Percentiles rank a stretch among this genome's conserved stretches.
phyloP scores from a whole-genome alignment of 176 grass and related monocot genomes.

The Eleusine indica region DNA sequence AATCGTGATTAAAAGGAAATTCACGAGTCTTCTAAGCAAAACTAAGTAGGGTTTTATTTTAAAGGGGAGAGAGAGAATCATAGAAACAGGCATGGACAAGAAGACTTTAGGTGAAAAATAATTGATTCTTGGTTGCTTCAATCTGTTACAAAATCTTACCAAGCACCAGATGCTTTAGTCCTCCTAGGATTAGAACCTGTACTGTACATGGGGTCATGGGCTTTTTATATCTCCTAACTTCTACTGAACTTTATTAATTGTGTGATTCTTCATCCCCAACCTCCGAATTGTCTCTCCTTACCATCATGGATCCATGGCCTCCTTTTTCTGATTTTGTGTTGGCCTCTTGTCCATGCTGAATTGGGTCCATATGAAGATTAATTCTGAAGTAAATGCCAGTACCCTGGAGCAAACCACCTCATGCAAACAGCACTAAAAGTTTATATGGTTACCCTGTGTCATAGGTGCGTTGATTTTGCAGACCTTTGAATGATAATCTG shows the following conservation, averaged over 20 bases:
- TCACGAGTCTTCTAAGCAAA: constrained; percentile 13
- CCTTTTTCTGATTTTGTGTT: neutral
- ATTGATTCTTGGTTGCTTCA: neutral
- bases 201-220: neutral
- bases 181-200: constrained; percentile 2
- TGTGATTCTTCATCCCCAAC: neutral
- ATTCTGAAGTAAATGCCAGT: neutral
- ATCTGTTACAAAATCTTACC: too few species aligned
- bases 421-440: neutral
- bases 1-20: neutral
- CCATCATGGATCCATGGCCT: neutral
- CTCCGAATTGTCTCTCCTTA: neutral
- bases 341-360: neutral
- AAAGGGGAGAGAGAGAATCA: neutral
- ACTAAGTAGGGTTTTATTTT: neutral
- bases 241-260: neutral
- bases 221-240: neutral
- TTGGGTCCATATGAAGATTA: neutral
- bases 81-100: neutral
- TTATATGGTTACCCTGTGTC: too few species aligned
- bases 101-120: neutral
- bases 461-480: constrained; percentile 4
- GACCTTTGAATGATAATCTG: neutral
- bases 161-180: neutral
- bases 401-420: neutral